Evolutionary conservation across 257 asterid species (phyloP).

Genomic region (Jacaranda copaia): DNA sequence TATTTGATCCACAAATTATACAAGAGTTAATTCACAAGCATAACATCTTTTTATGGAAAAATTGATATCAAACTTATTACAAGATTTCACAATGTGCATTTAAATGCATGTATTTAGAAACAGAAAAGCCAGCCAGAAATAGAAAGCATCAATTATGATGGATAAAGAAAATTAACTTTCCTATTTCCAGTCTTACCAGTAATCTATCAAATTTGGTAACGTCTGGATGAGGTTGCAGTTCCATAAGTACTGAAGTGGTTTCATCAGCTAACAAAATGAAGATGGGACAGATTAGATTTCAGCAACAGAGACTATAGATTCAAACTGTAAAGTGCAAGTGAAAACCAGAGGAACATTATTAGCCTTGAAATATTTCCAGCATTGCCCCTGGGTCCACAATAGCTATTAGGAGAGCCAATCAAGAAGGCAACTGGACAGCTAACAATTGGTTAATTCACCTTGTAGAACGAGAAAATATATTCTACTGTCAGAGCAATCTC

Average conservation of each 20-base stretch:
- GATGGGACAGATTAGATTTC: constrained; percentile 26
- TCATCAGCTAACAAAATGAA: constrained; percentile 49
- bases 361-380: constrained; percentile 24
- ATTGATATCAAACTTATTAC: constrained; percentile 11
- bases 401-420: constrained; percentile 3
- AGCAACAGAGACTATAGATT: constrained; percentile 18
- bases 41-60: background rate
- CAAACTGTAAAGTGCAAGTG: constrained; percentile 13
- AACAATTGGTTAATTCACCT: background rate
- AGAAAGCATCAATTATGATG: constrained; percentile 21
- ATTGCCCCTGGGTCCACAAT: constrained; percentile 6
- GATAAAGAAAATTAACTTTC: constrained; percentile 25
- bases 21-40: constrained; percentile 9
- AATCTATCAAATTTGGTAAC: constrained; percentile 77
- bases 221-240: constrained; percentile 63
- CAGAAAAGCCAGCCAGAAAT: constrained; percentile 28
- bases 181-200: constrained; percentile 65
- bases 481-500: background rate
- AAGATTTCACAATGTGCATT: constrained; percentile 3
- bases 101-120: constrained; percentile 1
- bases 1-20: background rate
- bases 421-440: constrained; percentile 22
- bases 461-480: background rate
- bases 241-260: constrained; percentile 52
- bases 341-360: constrained; percentile 23